Evolutionary conservation across 495 filamentous ascomycete genomes (phyloP), one percentile per base, ranked within the genome.

Genomic region (Acidomyces sp.): DNA sequence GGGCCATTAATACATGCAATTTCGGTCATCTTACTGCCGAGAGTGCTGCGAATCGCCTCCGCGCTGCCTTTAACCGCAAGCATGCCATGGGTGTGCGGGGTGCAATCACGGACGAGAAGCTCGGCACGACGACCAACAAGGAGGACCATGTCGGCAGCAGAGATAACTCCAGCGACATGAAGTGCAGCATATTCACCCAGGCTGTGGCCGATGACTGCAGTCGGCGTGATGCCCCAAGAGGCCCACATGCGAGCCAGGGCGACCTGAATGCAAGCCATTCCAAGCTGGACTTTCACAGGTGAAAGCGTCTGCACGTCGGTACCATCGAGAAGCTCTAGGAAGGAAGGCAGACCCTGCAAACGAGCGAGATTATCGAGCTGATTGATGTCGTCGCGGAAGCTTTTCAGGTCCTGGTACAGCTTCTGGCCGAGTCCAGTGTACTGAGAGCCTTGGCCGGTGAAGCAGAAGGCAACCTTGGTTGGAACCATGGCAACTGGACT

Each of bases 121-220:
- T 75, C 68, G 22, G 86, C 86, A 34, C 86, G 75, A 26, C 71
- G 67, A 17, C 85, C 86, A 36, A 85, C 80, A 6, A 93, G 68
- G 51, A 79, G 83, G 50, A 94, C 75, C 19, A 80, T 77, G 53
- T 93, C 85, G 46, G 72, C 75, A 22, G 74, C 78, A 6, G 78
- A 81, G 7, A 94, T 60, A 11, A 93, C 77, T 37, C 84, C 86
- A 13, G 85, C 75, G 24, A 78, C 75, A 52, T 87, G 70, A 2
- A 93, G 65, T 12, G 87, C 86, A 33, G 86, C 84, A 61, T 88
- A 93, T 57, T 94, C 86, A 42, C 86, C 86, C 10, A 77, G 52
- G 56, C 84, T 92, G 63, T 95, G 87, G 17, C 87, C 87, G 25
- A 93, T 65, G 2, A 93, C 82, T 27, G 76, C 79, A 37, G 70